Evolutionary conservation across 805 yeast genomes (phyloP).

Genomic region (Nakazawaea molendinolei): DNA sequence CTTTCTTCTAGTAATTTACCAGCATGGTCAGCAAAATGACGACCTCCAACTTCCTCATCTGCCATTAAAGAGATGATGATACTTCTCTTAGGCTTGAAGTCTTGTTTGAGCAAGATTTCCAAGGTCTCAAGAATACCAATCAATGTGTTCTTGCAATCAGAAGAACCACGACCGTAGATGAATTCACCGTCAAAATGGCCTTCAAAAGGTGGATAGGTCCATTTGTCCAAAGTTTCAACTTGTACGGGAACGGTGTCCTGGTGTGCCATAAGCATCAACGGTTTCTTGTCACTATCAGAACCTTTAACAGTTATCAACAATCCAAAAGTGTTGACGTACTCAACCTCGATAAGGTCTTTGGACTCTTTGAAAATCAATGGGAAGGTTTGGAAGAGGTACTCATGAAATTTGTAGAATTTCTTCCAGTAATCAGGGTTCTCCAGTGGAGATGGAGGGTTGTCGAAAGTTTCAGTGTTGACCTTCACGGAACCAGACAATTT

Average conservation of each 20-base stretch:
- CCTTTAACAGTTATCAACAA: conserved; percentile 57
- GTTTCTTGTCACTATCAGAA: conserved; percentile 37
- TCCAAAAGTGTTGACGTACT: conserved; percentile 49
- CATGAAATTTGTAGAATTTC: conserved; percentile 29
- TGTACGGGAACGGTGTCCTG: conserved; percentile 72
- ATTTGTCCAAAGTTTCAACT: conserved; percentile 38
- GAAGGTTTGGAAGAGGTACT: conserved; percentile 9
- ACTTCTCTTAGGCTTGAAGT: conserved; percentile 49
- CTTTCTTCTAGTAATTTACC: conserved; percentile 33
- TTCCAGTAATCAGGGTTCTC: conserved; percentile 35
- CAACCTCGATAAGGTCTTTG: conserved; percentile 33
- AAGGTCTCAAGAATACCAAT: conserved; percentile 54
- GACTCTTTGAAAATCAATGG: conserved; percentile 45
- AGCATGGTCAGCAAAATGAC: conserved; percentile 44
- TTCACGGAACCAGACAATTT: conserved; percentile 44
- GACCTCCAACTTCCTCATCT: conserved; percentile 65
- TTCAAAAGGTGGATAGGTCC: conserved; percentile 58
- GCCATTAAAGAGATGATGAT: conserved; percentile 55
- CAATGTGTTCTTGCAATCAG: conserved; percentile 61
- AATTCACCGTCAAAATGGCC: conserved; percentile 55
- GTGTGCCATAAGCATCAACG: conserved; percentile 59
- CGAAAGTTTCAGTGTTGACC: conserved; percentile 43
- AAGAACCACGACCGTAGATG: conserved; percentile 65
- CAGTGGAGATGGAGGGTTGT: conserved; percentile 30
- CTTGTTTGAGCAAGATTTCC: conserved; percentile 38